Evolutionary conservation across 1,284 basidiomycete genomes (phyloP), one percentile per base, ranked within the genome.

Genomic region (Cryptococcus deneoformans): DNA sequence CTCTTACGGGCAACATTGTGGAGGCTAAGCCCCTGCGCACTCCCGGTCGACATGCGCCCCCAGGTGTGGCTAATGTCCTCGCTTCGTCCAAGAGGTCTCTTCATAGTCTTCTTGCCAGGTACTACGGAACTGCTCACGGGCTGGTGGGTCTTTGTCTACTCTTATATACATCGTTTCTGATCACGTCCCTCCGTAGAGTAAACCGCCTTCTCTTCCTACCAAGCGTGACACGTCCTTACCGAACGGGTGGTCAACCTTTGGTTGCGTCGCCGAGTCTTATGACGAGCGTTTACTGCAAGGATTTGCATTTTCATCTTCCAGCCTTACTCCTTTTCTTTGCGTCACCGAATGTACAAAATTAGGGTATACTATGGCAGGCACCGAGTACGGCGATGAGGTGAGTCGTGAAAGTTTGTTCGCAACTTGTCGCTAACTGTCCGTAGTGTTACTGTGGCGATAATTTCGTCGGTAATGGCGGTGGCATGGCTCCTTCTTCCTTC

Each of bases 231-330:
- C 53, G 16, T 46, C 62, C 6, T 58, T 76, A 37, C 73, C 75
- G 9, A 36, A 60, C 11, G 77, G 75, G 16, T 79, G 77, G 77
- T 50, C 58, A 14, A 69, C 67, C 50, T 46, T 64, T 9, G 77
- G 74, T 14, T 79, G 77, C 61, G 68, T 75, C 36, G 56, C 62
- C 50, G 78, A 79, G 59, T 73, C 74, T 6, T 51, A 54, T 20
- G 60, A 60, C n/a, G 45, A 65, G 47, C 68, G 77, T 24, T 61
- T 78, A 34, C 67, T 79, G 16, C 52, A 62, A 39, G 72, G 71
- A 3, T 68, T 72, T 29, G 52, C 61, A 2, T 73, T 71, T 61
- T 65, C 62, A 1, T 68, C 70, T 5, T 16, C 46, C 7, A 45
- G 55, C 35, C 66, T 73, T 56, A 71, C 73, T 3, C 68, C 70